phyloP scores from a whole-genome alignment of 495 filamentous ascomycete species.

The Penicillium cataractarum region DNA sequence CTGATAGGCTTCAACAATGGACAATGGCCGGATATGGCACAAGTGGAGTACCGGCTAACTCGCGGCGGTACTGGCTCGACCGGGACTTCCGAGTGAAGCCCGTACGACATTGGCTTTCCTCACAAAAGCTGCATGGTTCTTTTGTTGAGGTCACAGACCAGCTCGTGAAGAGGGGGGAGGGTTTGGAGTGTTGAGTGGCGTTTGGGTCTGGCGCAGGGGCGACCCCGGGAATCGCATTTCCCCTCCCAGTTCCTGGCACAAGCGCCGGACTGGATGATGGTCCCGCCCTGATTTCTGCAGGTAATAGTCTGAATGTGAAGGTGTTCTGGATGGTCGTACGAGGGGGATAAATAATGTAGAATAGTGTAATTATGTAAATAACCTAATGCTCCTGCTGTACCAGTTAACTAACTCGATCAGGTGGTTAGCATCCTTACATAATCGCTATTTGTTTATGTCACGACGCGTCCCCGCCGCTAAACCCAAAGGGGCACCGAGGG shows the following conservation, averaged over 20 bases:
- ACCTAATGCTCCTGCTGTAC: too few species aligned
- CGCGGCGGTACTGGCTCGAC: constrained; percentile 7
- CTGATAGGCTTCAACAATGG: constrained; percentile 7
- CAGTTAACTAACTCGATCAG: too few species aligned
- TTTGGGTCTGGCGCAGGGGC: constrained; percentile 18
- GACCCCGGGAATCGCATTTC: background rate
- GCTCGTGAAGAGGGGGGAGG: too few species aligned
- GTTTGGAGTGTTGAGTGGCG: too few species aligned
- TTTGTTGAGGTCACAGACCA: background rate
- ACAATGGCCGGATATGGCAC: background rate
- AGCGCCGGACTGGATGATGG: background rate
- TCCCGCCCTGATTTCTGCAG: background rate
- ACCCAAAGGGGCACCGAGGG: constrained; percentile 25
- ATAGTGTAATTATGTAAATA: too few species aligned
- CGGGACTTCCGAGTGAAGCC: background rate
- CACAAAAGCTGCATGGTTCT: constrained; percentile 1
- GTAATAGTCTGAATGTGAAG: background rate
- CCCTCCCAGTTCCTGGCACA: background rate
- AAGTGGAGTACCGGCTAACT: background rate
- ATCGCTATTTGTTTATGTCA: constrained; percentile 37
- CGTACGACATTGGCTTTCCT: background rate
- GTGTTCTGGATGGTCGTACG: too few species aligned
- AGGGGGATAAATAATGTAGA: too few species aligned
- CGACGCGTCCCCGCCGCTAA: constrained; percentile 37
- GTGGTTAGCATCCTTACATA: constrained; percentile 17